These are phyloP conservation scores for Yamadazyma aaseri DNA, from an alignment of 1,139 yeast genomes.

Conservation along the genomic window DNA sequence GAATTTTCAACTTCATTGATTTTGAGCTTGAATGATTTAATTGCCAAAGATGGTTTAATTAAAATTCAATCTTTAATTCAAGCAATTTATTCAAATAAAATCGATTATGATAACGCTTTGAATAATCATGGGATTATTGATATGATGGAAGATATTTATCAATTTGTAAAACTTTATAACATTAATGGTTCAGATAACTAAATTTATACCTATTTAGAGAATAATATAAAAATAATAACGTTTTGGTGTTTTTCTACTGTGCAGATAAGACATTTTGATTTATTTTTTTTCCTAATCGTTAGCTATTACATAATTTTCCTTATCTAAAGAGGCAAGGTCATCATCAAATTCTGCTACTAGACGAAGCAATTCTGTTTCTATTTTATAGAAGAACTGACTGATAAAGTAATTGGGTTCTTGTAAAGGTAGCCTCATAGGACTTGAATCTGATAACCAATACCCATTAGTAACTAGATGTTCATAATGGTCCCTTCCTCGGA, in stretches of 20 bases:
- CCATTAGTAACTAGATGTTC: background rate
- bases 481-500: conserved; percentile 4
- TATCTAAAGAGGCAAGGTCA: conserved; percentile 2
- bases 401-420: conserved; percentile 65
- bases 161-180: conserved; percentile 48
- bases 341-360: conserved; percentile 18
- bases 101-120: conserved; percentile 24
- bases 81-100: conserved; percentile 58
- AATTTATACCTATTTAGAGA: no score
- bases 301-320: no score
- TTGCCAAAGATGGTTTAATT: conserved; percentile 74
- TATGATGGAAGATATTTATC: conserved; percentile 54
- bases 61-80: conserved; percentile 75
- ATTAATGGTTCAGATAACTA: conserved; percentile 41
- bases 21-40: conserved; percentile 54
- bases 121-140: conserved; percentile 54
- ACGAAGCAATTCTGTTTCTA: conserved; percentile 22
- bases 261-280: no score
- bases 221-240: background rate
- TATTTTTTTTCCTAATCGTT: no score
- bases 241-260: no score
- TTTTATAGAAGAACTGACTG: conserved; percentile 36
- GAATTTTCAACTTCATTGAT: conserved; percentile 77
- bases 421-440: conserved; percentile 67
- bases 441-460: conserved; percentile 57